Evolutionary conservation across 2,329 filamentous ascomycete species (phyloP), one percentile per base, ranked within the genome.

Genomic region (Trichoderma koningii): DNA sequence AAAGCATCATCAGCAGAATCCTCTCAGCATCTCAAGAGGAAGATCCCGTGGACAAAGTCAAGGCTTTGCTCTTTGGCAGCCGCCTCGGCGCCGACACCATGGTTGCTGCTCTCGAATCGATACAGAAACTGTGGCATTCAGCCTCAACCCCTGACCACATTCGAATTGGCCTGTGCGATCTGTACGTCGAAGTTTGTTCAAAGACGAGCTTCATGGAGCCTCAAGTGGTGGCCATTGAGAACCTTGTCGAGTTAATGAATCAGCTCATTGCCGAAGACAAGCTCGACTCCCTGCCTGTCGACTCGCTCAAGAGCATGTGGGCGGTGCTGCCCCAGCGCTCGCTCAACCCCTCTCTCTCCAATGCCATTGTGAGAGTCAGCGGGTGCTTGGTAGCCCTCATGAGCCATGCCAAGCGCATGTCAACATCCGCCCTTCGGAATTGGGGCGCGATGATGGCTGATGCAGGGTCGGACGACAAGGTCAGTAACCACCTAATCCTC

Each of bases 371-470:
- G 65, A 77, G 81, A 59, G 73, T 76, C 38, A 82, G 81, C 68
- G 83, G 83, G 0, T 76, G 77, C 3, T 73, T 85, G 14, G 69
- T 81, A 42, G 77, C 78, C 0, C 71, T 76, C 5, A 68, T 79
- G 21, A 68, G 71, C 10, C 67, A 74, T 5, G 62, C 69, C 9
- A 53, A 67, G 50, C 42, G 21, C 7, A 41, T 71, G 3, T 64
- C 69, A 3, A 3, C 66, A 0, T 23, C 65, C 1, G 72, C 71
- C 5, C 67, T 79, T 23, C 69, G 68, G 17, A 73, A 70, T 52
- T 87, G 85, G 83, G 83, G 82, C 4, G 66, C 70, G 17, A 80
- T 85, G 75, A 78, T 87, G 70, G 76, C 78, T 19, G 77, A 80
- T 38, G 82, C 82, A 9, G 79, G 81, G 9, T 70, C 76, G 15